Evolutionary conservation across 441 rosid genomes (phyloP), one percentile per base, ranked within the genome.

Genomic region (Manihot esculenta): DNA sequence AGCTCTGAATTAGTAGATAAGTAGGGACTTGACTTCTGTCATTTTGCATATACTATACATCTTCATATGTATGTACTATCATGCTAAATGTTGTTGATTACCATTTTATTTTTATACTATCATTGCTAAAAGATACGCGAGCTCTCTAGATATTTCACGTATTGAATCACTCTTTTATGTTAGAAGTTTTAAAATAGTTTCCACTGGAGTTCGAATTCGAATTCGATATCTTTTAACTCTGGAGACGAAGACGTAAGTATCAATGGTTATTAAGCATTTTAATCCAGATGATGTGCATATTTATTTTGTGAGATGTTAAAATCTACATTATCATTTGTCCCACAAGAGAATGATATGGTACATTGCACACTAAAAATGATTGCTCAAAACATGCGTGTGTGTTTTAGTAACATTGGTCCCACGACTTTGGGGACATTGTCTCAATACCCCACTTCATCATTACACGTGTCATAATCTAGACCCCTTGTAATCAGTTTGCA

Each of bases 301-400:
- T 35, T 35, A 35, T 35, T 35, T 35, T 35, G 41, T 35, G 41
- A 57, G 61, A 57, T n/a, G n/a, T n/a, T n/a, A n/a, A n/a, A n/a
- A n/a, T 15, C 54, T 47, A n/a, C 50, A 17, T 27, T 24, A 45
- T 63, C 53, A 63, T 45, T 23, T 58, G 15, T 35, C 55, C 44
- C 45, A 0, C 12, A 42, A 17, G 66, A 38, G 62, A 51, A 71
- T 76, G 78, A 76, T 76, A 69, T 30, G 38, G 53, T 55, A 10
- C 79, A 26, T 41, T 64, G 79, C 83, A 74, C 79, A 57, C 76
- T 27, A 62, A 55, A 63, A 70, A 77, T 77, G 78, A 79, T 72
- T 64, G 79, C 59, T 62, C 21, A 56, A 20, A 60, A 74, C 78
- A 64, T 68, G 78, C 66, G 73, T 15, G 17, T 13, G 63, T 54